phyloP scores from a whole-genome alignment of 441 rosid genomes.

The Erodium texanum region DNA sequence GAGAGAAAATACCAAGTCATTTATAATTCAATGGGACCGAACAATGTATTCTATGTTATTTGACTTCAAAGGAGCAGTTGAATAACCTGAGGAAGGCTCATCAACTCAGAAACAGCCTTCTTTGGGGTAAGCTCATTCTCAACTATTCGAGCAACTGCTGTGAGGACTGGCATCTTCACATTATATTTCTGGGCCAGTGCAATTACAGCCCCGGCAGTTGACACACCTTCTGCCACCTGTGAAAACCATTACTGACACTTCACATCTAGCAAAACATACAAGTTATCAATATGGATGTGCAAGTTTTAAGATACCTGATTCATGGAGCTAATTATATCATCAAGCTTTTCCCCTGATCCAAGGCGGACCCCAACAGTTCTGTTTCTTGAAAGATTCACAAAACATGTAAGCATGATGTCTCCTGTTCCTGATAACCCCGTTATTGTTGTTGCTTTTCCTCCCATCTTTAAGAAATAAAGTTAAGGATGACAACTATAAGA shows the following conservation, averaged over 20 bases:
- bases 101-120: conserved; percentile 71
- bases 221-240: conserved; percentile 90
- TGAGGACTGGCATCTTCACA: conserved; percentile 80
- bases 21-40: neutral
- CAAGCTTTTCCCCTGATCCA: conserved; percentile 86
- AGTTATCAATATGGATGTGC: conserved; percentile 1
- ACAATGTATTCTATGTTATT: neutral
- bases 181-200: conserved; percentile 90
- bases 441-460: conserved; percentile 81
- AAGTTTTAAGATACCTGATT: conserved; percentile 50
- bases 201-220: conserved; percentile 89
- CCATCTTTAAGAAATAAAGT: conserved; percentile 51
- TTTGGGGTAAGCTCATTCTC: conserved; percentile 76
- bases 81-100: conserved; percentile 86
- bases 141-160: conserved; percentile 85
- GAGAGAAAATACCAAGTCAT: neutral
- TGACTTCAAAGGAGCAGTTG: neutral
- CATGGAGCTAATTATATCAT: conserved; percentile 70
- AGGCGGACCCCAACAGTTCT: conserved; percentile 80
- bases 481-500: conserved; percentile 10
- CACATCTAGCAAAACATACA: conserved; percentile 11
- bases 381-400: conserved; percentile 85
- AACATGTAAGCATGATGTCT: conserved; percentile 92
- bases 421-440: conserved; percentile 95
- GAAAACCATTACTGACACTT: neutral